phyloP scores from a whole-genome alignment of 345 rosid species.

The Isatis tinctoria region DNA sequence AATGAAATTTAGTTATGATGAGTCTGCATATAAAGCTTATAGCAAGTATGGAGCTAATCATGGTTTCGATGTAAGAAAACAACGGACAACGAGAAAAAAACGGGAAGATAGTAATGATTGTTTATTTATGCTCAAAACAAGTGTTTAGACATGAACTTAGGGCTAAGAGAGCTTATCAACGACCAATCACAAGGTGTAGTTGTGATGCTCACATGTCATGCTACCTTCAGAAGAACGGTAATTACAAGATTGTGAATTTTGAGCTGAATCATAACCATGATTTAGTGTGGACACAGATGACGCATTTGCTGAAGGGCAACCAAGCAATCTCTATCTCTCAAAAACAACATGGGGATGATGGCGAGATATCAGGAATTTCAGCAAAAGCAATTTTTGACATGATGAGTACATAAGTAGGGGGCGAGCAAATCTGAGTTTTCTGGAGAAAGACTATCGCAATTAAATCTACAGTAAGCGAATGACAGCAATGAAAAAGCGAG shows the following conservation, averaged over 20 bases:
- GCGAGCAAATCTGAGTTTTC: not conserved
- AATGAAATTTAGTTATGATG: too few relatives aligned
- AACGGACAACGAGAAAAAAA: not conserved
- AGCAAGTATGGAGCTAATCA: not conserved
- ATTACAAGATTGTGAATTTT: not conserved
- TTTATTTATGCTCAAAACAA: constrained; percentile 4
- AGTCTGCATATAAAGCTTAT: too few relatives aligned
- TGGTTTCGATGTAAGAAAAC: not conserved
- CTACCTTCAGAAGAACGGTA: not conserved
- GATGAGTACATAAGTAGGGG: constrained; percentile 1
- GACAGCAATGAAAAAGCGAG: not conserved
- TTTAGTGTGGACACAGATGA: not conserved
- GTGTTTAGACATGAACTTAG: not conserved
- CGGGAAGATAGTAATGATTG: not conserved
- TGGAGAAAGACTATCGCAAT: not conserved
- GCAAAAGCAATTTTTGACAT: constrained; percentile 4
- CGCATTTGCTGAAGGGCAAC: not conserved
- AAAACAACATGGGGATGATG: not conserved
- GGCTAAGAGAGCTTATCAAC: not conserved
- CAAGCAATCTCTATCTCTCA: not conserved
- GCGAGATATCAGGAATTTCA: not conserved
- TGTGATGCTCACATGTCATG: constrained; percentile 4
- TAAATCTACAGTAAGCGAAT: not conserved
- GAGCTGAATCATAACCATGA: not conserved
- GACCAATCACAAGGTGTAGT: not conserved